A percentile compares a stretch with the other conserved stretches of the same genome.
phyloP scores from a whole-genome alignment of 1,139 yeast species.

The Yarrowia galli region DNA sequence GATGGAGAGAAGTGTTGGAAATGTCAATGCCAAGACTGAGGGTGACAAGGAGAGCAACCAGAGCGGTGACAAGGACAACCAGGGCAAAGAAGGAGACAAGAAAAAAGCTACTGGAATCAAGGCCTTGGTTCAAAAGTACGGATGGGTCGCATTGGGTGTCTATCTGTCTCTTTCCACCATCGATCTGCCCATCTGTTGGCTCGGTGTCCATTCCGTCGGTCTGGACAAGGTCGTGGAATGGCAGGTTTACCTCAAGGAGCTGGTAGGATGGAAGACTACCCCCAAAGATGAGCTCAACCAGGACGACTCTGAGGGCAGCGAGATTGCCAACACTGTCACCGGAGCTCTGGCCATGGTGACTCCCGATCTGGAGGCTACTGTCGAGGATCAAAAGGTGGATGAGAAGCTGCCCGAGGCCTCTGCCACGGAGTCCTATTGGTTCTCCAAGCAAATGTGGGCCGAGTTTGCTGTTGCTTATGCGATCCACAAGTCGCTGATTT shows the following conservation, averaged over 20 bases:
- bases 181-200: constrained; percentile 84
- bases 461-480: constrained; percentile 94
- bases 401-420: constrained; percentile 37
- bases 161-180: constrained; percentile 72
- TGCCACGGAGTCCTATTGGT: constrained; percentile 34
- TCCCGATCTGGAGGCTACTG: constrained; percentile 15
- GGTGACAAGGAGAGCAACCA: background rate
- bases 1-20: background rate
- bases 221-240: constrained; percentile 75
- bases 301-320: constrained; percentile 34
- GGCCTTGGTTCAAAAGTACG: constrained; percentile 82
- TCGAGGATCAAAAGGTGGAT: constrained; percentile 37
- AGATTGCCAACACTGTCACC: constrained; percentile 7
- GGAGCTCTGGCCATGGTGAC: constrained; percentile 27
- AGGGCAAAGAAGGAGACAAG: background rate
- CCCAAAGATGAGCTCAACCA: constrained; percentile 43
- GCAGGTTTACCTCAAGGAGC: constrained; percentile 66
- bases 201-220: constrained; percentile 85
- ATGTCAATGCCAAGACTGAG: background rate
- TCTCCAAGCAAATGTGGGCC: constrained; percentile 52
- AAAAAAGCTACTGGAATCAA: constrained; percentile 53
- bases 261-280: constrained; percentile 46
- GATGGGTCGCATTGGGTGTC: constrained; percentile 88
- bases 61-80: constrained; percentile 8
- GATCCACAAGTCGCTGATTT: constrained; percentile 79